phyloP scores from a whole-genome alignment of 495 filamentous ascomycete genomes.

The Lasiosphaeria ovina region DNA sequence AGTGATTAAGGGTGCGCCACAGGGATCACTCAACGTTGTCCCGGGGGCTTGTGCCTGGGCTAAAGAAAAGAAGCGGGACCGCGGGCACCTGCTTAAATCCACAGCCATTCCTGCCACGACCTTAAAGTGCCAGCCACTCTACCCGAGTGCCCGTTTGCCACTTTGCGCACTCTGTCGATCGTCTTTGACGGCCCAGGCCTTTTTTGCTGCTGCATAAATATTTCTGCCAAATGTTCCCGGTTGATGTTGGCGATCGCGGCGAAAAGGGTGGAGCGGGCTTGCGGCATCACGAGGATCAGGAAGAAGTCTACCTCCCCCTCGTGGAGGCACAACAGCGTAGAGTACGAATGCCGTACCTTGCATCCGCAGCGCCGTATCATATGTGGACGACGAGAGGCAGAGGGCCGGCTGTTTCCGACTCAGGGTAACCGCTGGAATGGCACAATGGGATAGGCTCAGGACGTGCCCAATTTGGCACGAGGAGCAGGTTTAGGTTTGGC shows the following conservation, averaged over 20 bases:
- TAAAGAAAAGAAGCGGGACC: constrained; percentile 6
- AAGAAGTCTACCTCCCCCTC: neutral
- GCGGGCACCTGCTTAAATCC: neutral
- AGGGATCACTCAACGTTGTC: constrained; percentile 16
- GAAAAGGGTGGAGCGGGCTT: neutral
- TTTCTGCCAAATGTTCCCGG: constrained; percentile 1
- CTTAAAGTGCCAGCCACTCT: neutral
- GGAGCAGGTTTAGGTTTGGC: neutral
- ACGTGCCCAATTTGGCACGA: neutral
- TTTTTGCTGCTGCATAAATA: too few relatives aligned
- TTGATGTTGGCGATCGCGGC: neutral
- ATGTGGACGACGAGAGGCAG: too few relatives aligned
- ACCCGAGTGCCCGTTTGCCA: neutral
- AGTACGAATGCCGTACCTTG: too few relatives aligned
- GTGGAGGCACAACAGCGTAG: too few relatives aligned
- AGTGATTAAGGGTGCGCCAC: constrained; percentile 29
- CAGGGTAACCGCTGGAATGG: too few relatives aligned
- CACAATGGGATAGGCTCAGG: neutral
- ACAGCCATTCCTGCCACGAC: neutral
- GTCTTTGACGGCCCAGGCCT: too few relatives aligned
- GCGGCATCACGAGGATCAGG: neutral
- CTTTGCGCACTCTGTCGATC: neutral
- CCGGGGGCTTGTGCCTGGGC: constrained; percentile 21
- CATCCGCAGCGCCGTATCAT: too few relatives aligned
- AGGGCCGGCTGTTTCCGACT: too few relatives aligned